Percentiles rank a stretch among this genome's conserved stretches.
Evolutionary conservation across 176 grass and related monocot genomes (phyloP).

Genomic region (Phragmites australis): DNA sequence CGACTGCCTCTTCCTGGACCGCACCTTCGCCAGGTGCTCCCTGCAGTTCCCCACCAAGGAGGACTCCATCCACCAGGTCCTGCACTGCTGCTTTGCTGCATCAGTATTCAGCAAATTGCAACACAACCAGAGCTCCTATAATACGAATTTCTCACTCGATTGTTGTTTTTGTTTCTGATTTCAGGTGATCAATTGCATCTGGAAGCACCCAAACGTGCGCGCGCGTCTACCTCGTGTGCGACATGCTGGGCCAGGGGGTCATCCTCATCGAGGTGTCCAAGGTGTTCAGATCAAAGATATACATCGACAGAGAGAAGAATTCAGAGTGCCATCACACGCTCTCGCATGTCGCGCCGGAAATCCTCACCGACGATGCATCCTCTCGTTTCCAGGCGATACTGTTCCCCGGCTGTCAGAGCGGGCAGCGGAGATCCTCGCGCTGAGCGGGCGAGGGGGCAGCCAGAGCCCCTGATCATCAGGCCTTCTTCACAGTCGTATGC

Average conservation of each 20-base stretch:
- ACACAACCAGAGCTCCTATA: neutral
- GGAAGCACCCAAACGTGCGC: constrained; percentile 55
- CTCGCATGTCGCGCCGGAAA: constrained; percentile 54
- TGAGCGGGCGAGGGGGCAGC: constrained; percentile 39
- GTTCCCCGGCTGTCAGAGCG: constrained; percentile 49
- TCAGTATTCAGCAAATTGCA: neutral
- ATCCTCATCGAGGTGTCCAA: constrained; percentile 62
- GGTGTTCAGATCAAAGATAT: constrained; percentile 60
- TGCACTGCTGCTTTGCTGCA: neutral
- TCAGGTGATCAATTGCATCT: constrained; percentile 77
- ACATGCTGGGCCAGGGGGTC: constrained; percentile 81
- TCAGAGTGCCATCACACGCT: constrained; percentile 53
- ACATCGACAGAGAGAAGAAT: constrained; percentile 41
- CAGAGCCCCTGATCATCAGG: constrained; percentile 62
- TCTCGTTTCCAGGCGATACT: constrained; percentile 62
- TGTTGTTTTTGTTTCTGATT: neutral
- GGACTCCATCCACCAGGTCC: constrained; percentile 62
- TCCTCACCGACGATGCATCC: constrained; percentile 44
- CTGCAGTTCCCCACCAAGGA: constrained; percentile 63
- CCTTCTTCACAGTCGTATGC: constrained; percentile 66
- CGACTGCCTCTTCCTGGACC: constrained; percentile 74
- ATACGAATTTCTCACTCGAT: neutral
- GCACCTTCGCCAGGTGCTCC: constrained; percentile 64
- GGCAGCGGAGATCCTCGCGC: constrained; percentile 36
- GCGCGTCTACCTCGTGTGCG: constrained; percentile 60